Evolutionary conservation across 805 yeast species (phyloP).

Genomic region (Pichia exigua): DNA sequence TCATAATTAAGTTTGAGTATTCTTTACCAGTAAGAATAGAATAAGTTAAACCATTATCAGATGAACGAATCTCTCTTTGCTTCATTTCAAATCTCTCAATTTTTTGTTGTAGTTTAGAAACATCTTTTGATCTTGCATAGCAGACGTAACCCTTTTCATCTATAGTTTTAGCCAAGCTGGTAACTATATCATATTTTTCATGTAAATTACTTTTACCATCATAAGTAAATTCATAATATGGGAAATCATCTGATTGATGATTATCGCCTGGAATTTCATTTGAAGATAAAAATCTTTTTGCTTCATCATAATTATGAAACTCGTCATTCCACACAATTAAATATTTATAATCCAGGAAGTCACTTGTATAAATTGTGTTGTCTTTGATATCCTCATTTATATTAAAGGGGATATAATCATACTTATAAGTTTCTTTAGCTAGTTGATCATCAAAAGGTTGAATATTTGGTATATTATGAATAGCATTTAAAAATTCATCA

Average conservation of each 20-base stretch:
- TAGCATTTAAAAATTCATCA: not conserved
- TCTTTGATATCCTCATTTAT: not conserved
- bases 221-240: slow-evolving; percentile 7
- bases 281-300: slow-evolving; percentile 16
- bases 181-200: not conserved
- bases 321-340: slow-evolving; percentile 77
- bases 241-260: slow-evolving; percentile 1
- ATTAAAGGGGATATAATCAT: not conserved
- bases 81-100: not conserved
- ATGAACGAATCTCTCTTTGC: not conserved
- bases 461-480: not conserved
- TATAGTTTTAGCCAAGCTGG: slow-evolving; percentile 33
- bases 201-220: slow-evolving; percentile 1
- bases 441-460: not conserved
- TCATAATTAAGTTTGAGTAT: slow-evolving; percentile 39
- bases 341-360: slow-evolving; percentile 28
- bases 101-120: slow-evolving; percentile 9
- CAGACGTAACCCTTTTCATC: slow-evolving; percentile 45
- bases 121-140: slow-evolving; percentile 28
- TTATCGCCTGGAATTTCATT: not conserved
- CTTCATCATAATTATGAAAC: slow-evolving; percentile 44
- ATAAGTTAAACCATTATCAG: slow-evolving; percentile 43
- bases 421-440: not conserved
- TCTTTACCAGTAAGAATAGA: slow-evolving; percentile 47
- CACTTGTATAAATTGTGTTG: not conserved